Percentiles rank a stretch among this genome's conserved stretches.
Evolutionary conservation across 169 alveolate genomes (phyloP).

Genomic region (Eimeria maxima): DNA sequence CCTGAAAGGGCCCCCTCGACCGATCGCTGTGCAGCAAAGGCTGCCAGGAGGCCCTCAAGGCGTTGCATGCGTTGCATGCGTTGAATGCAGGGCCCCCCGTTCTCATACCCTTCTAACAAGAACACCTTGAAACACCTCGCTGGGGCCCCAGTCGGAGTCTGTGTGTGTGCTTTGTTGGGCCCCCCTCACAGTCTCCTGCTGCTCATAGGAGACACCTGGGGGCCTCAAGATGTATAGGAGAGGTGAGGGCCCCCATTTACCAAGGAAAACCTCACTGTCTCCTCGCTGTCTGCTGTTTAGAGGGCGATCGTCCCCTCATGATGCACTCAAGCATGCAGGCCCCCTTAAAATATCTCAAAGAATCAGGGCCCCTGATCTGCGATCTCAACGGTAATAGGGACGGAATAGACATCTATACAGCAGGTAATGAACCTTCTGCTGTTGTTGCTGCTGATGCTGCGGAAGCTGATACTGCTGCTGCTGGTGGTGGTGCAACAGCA

Average conservation of each 20-base stretch:
- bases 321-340: no score
- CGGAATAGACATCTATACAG: no score
- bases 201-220: neutral
- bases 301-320: neutral
- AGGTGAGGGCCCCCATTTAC: neutral
- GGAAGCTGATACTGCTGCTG: no score
- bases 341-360: neutral
- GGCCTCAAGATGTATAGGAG: neutral
- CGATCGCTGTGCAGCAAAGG: no score
- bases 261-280: neutral
- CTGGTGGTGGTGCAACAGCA: no score
- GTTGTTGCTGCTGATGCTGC: no score
- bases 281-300: neutral
- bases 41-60: neutral
- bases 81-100: neutral
- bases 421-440: no score
- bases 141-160: no score
- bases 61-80: neutral
- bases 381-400: no score
- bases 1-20: no score
- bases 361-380: neutral
- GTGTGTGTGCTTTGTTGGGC: neutral
- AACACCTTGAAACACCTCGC: no score
- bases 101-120: no score
- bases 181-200: neutral